Percentiles rank a stretch among this genome's conserved stretches.
Conservation (phyloP, 768 basidiomycete genomes). For the Naganishia antarctica region DNA sequence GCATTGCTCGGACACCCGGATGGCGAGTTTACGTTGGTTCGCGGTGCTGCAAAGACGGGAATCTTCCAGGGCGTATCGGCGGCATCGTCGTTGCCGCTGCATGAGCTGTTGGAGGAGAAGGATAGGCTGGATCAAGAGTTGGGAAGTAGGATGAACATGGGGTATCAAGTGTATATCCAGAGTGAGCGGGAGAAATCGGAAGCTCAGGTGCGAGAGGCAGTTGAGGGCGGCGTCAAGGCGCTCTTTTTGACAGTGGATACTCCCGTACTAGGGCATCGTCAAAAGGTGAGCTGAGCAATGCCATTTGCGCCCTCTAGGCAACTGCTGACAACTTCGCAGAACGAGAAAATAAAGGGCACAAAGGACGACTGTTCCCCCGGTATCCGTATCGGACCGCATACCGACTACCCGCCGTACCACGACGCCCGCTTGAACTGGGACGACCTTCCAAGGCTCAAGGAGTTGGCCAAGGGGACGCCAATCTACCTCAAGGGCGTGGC, state of each 20-base stretch:
- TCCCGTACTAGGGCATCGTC: conserved; percentile 60
- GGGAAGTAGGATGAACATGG: conserved; percentile 42
- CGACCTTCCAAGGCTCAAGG: conserved; percentile 42
- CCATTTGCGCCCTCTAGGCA: background rate
- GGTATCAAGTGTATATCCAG: conserved; percentile 67
- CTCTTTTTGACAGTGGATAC: conserved; percentile 89
- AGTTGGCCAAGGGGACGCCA: conserved; percentile 50
- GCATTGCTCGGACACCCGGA: conserved; percentile 68
- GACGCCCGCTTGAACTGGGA: conserved; percentile 47
- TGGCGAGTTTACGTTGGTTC: conserved; percentile 54
- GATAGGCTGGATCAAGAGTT: conserved; percentile 41
- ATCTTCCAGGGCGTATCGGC: conserved; percentile 39
- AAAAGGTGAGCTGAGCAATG: conserved; percentile 5
- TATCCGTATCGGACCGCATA: conserved; percentile 39
- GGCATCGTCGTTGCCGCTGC: conserved; percentile 45
- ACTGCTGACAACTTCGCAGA: conserved; percentile 1
- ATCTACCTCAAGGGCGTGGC: conserved; percentile 54
- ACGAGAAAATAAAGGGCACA: conserved; percentile 42
- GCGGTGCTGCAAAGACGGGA: conserved; percentile 49
- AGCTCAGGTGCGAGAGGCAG: conserved; percentile 64
- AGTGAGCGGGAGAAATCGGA: conserved; percentile 61
- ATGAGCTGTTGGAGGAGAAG: conserved; percentile 47
- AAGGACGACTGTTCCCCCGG: conserved; percentile 36
- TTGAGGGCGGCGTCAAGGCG: conserved; percentile 74
- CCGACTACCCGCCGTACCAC: conserved; percentile 35